phyloP scores from a whole-genome alignment of 108 stramenopile genomes.

The Cyclotella atomus region DNA sequence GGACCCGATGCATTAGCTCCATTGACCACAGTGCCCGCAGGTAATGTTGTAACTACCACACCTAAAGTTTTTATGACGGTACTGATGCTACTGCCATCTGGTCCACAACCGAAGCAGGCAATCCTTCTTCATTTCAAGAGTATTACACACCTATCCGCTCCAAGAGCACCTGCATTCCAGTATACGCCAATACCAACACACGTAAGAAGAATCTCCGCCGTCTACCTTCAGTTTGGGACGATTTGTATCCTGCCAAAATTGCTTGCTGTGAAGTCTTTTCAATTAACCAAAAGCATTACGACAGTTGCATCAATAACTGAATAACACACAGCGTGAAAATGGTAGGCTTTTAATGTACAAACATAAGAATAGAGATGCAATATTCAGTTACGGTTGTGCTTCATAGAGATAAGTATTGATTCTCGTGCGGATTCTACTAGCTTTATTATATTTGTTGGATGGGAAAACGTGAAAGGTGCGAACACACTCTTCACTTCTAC shows the following conservation, averaged over 20 bases:
- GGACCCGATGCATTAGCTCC: neutral
- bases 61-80: neutral
- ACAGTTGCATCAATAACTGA: slow-evolving; percentile 2
- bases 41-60: neutral
- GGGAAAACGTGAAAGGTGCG: too few species aligned
- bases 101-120: neutral
- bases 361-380: too few species aligned
- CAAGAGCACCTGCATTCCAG: neutral
- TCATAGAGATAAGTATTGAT: too few species aligned
- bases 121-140: neutral
- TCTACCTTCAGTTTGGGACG: neutral
- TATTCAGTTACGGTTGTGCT: neutral
- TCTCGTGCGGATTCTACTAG: too few species aligned
- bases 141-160: neutral
- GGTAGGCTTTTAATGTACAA: too few species aligned
- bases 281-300: neutral
- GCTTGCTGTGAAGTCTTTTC: neutral
- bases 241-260: neutral
- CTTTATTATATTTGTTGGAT: too few species aligned
- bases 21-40: neutral
- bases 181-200: neutral
- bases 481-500: too few species aligned
- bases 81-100: slow-evolving; percentile 2
- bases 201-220: neutral
- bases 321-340: neutral